Percentiles rank a stretch among this genome's conserved stretches.
Conservation (phyloP, 129 eudicot species). For the Chrysanthemum makinoi region DNA sequence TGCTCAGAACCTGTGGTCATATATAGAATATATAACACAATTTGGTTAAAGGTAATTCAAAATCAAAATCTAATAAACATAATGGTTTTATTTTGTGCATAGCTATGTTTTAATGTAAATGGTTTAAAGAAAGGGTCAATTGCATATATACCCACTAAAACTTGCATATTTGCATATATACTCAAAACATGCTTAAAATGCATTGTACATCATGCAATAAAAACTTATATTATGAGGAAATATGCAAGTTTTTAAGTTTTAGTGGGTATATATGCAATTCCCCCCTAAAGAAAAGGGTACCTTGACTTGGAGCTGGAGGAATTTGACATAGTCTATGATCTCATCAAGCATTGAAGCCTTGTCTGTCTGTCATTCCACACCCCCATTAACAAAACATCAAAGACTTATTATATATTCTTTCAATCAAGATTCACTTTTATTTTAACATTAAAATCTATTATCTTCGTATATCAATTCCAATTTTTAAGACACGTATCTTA, state of each 20-base stretch:
- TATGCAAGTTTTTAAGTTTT: too few species aligned
- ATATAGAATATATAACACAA: background rate
- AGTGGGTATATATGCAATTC: too few species aligned
- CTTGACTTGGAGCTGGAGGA: constrained; percentile 98
- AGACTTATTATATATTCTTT: constrained; percentile 6
- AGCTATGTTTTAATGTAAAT: background rate
- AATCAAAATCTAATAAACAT: background rate
- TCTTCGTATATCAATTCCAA: background rate
- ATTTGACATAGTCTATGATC: constrained; percentile 97
- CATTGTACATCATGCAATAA: too few species aligned
- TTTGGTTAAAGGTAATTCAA: background rate
- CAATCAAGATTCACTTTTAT: constrained; percentile 13
- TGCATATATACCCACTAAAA: too few species aligned
- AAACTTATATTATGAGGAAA: too few species aligned
- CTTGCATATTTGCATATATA: too few species aligned
- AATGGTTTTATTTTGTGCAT: background rate
- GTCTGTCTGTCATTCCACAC: constrained; percentile 85
- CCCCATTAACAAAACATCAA: constrained; percentile 17
- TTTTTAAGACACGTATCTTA: background rate
- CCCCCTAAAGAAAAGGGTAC: constrained; percentile 29
- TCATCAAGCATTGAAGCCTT: constrained; percentile 98
- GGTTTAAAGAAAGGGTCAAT: too few species aligned
- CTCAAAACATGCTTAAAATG: too few species aligned
- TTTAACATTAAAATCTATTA: background rate
- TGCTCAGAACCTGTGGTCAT: constrained; percentile 64